phyloP scores from a whole-genome alignment of 352 stramenopile genomes.

The Saprolegnia parasitica region DNA sequence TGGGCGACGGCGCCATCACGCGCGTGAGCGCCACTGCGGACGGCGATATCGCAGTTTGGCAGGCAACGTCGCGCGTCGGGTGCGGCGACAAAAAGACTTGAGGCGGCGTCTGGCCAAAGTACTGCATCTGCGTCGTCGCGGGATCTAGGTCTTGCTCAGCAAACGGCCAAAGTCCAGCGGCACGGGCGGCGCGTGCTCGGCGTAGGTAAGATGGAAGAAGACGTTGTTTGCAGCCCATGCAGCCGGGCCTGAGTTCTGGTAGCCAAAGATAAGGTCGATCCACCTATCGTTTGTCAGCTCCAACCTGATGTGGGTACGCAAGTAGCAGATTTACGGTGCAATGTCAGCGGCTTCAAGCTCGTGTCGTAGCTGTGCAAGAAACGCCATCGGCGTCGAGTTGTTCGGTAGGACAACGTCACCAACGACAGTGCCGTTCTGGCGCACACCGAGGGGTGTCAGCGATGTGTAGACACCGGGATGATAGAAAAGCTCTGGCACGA shows the following conservation, averaged over 20 bases:
- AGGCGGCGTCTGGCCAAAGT: slow-evolving; percentile 98
- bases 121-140: slow-evolving; percentile 96
- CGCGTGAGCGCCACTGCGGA: background rate
- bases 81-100: slow-evolving; percentile 87
- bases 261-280: slow-evolving; percentile 99
- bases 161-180: slow-evolving; percentile 96
- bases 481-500: slow-evolving; percentile 97
- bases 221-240: slow-evolving; percentile 94
- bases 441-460: slow-evolving; percentile 93
- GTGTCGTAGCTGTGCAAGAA: slow-evolving; percentile 1
- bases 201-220: slow-evolving; percentile 93
- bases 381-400: slow-evolving; percentile 31
- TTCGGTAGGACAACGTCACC: slow-evolving; percentile 93
- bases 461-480: slow-evolving; percentile 39
- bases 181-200: slow-evolving; percentile 72
- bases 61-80: slow-evolving; percentile 39
- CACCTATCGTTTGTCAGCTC: slow-evolving; percentile 45
- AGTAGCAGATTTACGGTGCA: background rate
- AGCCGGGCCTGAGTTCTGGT: slow-evolving; percentile 93
- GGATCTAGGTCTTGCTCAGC: slow-evolving; percentile 71
- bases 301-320: slow-evolving; percentile 9
- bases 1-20: background rate
- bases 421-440: slow-evolving; percentile 67
- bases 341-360: slow-evolving; percentile 19
- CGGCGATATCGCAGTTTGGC: background rate